Conservation (phyloP, 1,284 basidiomycete species). For the Malassezia slooffiae region DNA sequence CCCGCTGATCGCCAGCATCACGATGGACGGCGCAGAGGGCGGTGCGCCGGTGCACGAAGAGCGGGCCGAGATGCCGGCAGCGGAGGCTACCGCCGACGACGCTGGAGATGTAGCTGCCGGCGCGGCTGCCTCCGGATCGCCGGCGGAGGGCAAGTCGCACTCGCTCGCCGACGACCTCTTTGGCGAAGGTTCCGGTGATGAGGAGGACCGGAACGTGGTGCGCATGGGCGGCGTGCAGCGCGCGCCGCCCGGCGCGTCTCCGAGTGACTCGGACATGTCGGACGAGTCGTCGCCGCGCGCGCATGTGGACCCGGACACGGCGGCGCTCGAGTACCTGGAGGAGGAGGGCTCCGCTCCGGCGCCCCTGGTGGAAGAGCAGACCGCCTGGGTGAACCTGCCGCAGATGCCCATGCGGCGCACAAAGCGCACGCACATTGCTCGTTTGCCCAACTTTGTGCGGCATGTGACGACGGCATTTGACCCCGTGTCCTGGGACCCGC, state of each 20-base stretch:
- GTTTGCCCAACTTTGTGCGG: slow-evolving; percentile 42
- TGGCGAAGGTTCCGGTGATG: slow-evolving; percentile 24
- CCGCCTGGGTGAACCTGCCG: slow-evolving; percentile 28
- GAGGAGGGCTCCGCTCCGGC: slow-evolving; percentile 48
- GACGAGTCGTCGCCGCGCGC: slow-evolving; percentile 14
- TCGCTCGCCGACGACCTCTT: slow-evolving; percentile 26
- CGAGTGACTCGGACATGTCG: slow-evolving; percentile 11
- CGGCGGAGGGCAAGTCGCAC: slow-evolving; percentile 1
- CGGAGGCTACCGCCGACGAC: no score
- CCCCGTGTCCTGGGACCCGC: slow-evolving; percentile 27
- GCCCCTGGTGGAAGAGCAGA: slow-evolving; percentile 56
- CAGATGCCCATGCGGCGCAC: slow-evolving; percentile 34
- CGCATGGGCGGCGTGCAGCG: neutral
- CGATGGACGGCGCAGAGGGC: no score
- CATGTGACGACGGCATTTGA: slow-evolving; percentile 32
- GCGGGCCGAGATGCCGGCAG: no score
- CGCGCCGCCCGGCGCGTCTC: slow-evolving; percentile 7
- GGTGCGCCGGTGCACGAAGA: no score
- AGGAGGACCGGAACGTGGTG: slow-evolving; percentile 6
- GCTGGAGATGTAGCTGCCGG: no score
- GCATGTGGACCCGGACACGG: slow-evolving; percentile 17
- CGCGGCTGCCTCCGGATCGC: no score
- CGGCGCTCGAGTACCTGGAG: slow-evolving; percentile 29
- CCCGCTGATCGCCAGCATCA: no score
- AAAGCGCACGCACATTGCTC: slow-evolving; percentile 37